Percentiles rank a stretch among this genome's conserved stretches.
phyloP scores from a whole-genome alignment of 2,329 filamentous ascomycete species.

The Phoma sp. region DNA sequence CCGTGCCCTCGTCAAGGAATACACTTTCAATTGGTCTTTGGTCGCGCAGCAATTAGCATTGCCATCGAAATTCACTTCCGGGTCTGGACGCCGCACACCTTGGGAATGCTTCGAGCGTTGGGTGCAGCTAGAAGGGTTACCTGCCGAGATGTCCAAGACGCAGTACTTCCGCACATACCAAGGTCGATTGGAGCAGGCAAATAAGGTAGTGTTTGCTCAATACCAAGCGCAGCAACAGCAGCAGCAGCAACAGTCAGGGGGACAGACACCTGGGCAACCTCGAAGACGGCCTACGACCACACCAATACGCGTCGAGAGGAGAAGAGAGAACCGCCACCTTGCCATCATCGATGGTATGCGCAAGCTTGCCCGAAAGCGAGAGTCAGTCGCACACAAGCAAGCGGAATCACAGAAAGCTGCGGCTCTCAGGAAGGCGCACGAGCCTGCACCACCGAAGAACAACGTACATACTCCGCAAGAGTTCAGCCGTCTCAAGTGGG shows the following conservation, averaged over 20 bases:
- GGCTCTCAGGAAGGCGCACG: constrained; percentile 81
- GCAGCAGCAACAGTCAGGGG: constrained; percentile 58
- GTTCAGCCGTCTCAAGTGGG: constrained; percentile 87
- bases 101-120: constrained; percentile 99
- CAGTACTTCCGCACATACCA: constrained; percentile 87
- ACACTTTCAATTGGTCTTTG: constrained; percentile 96
- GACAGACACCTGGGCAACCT: constrained; percentile 56
- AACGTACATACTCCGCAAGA: constrained; percentile 80
- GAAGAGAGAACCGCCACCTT: constrained; percentile 84
- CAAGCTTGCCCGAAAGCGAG: constrained; percentile 92
- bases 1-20: constrained; percentile 82
- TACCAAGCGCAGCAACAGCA: constrained; percentile 63
- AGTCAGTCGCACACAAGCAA: constrained; percentile 84
- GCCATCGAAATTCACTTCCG: constrained; percentile 79
- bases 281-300: constrained; percentile 71
- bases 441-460: constrained; percentile 65
- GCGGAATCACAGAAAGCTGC: constrained; percentile 75
- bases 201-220: constrained; percentile 64
- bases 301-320: constrained; percentile 83
- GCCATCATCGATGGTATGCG: constrained; percentile 93
- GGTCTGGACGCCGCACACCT: constrained; percentile 86
- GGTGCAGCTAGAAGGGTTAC: constrained; percentile 89
- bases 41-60: constrained; percentile 81
- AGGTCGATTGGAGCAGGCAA: constrained; percentile 67
- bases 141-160: constrained; percentile 91